Evolutionary conservation across 805 yeast species (phyloP).

Genomic region (Candida nitratophila): DNA sequence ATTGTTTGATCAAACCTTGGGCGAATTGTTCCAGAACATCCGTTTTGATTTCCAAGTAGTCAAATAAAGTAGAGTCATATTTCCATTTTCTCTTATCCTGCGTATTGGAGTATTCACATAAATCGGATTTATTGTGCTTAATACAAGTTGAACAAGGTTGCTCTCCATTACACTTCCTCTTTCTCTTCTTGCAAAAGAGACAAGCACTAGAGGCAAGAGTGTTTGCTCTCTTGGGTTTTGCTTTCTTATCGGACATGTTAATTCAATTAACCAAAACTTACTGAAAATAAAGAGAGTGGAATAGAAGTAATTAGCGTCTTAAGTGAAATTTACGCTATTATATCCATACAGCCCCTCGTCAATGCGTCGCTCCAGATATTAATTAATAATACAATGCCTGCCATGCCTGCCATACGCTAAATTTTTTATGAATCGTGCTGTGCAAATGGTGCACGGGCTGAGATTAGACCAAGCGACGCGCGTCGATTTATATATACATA

Average conservation of each 20-base stretch:
- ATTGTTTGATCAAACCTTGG: conserved; percentile 14
- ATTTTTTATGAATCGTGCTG: too few relatives aligned
- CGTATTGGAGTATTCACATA: conserved; percentile 19
- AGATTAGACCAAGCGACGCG: too few relatives aligned
- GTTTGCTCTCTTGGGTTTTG: not conserved
- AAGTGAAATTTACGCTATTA: too few relatives aligned
- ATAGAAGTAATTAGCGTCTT: too few relatives aligned
- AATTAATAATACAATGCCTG: too few relatives aligned
- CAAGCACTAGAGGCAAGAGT: not conserved
- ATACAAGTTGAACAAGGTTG: conserved; percentile 25
- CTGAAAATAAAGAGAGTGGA: too few relatives aligned
- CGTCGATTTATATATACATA: too few relatives aligned
- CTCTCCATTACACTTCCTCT: conserved; percentile 23
- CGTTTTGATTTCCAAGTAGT: conserved; percentile 22
- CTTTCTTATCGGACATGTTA: not conserved
- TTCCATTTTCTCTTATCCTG: conserved; percentile 23
- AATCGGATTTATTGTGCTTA: conserved; percentile 9
- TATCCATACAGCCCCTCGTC: too few relatives aligned
- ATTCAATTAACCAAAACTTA: too few relatives aligned
- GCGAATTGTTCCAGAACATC: conserved; percentile 22
- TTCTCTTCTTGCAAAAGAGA: conserved; percentile 18
- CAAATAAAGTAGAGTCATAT: conserved; percentile 25
- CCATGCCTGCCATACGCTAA: too few relatives aligned
- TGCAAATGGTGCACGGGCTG: too few relatives aligned
- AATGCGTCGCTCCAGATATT: too few relatives aligned